Evolutionary conservation across 129 eudicot genomes (phyloP).

Genomic region (Daucus carota): DNA sequence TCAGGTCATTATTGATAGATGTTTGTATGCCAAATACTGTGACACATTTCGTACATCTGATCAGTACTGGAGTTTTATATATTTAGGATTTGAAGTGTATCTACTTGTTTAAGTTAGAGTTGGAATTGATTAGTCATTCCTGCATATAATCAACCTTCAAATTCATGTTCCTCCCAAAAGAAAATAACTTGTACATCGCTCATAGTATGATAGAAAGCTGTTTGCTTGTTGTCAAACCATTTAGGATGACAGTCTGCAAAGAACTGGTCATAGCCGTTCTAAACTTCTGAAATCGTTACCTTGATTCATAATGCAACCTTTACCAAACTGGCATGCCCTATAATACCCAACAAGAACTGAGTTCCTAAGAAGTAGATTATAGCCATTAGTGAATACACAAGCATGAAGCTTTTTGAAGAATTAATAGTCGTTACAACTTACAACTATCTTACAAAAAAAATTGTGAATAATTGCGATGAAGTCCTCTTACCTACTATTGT

Average conservation of each 20-base stretch:
- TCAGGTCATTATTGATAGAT: neutral
- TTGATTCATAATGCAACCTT: slow-evolving; percentile 27
- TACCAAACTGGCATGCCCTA: slow-evolving; percentile 33
- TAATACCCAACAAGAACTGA: slow-evolving; percentile 32
- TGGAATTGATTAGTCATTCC: neutral
- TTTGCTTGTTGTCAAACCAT: neutral
- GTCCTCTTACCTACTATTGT: neutral
- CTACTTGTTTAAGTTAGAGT: neutral
- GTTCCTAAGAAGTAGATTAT: slow-evolving; percentile 29
- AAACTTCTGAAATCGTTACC: neutral
- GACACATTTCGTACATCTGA: neutral
- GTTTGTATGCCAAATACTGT: neutral
- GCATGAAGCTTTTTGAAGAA: slow-evolving; percentile 46
- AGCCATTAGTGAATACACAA: slow-evolving; percentile 32
- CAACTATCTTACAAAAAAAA: slow-evolving; percentile 30
- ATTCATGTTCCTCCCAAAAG: neutral
- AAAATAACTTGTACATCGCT: too few species aligned
- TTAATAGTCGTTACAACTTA: slow-evolving; percentile 8
- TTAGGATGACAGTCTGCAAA: neutral
- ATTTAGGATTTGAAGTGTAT: neutral
- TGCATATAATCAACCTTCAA: too few species aligned
- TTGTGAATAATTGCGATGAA: too few species aligned
- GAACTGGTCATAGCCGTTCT: neutral
- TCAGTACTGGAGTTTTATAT: neutral
- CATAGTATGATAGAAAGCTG: neutral